Conservation (phyloP, 2,329 filamentous ascomycete genomes). For the Fusarium decemcellulare region DNA sequence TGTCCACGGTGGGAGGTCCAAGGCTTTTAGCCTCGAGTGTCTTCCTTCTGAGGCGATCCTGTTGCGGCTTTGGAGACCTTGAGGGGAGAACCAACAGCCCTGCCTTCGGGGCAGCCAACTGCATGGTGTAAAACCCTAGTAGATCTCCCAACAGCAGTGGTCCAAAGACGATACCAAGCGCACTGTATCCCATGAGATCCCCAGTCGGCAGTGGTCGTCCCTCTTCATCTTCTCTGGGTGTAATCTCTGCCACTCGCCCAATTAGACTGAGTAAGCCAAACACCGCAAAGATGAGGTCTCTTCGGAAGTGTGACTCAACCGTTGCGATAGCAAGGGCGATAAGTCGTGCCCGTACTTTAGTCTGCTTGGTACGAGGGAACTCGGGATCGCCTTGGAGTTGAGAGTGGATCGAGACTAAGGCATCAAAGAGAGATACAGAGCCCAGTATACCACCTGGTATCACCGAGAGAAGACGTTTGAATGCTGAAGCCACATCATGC, state of each 20-base stretch:
- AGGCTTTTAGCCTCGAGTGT: conserved; percentile 14
- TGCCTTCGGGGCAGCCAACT: conserved; percentile 56
- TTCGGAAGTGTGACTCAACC: conserved; percentile 70
- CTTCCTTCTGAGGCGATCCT: conserved; percentile 43
- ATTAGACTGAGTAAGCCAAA: conserved; percentile 76
- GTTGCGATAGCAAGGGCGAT: conserved; percentile 75
- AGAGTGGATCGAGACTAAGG: conserved; percentile 72
- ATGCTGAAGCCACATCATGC: conserved; percentile 77
- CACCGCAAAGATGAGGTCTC: conserved; percentile 76
- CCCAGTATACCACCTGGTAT: conserved; percentile 78
- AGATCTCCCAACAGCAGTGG: conserved; percentile 73
- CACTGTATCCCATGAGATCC: conserved; percentile 75
- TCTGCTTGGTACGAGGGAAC: conserved; percentile 66
- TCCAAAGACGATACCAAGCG: conserved; percentile 75
- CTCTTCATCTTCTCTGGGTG: conserved; percentile 65
- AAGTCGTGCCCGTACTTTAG: conserved; percentile 72
- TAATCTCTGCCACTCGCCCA: conserved; percentile 69
- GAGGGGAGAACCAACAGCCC: conserved; percentile 60
- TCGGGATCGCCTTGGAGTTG: conserved; percentile 68
- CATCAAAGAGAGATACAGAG: conserved; percentile 72
- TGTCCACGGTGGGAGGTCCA: conserved; percentile 61
- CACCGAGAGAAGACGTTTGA: conserved; percentile 75
- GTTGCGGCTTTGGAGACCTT: conserved; percentile 58
- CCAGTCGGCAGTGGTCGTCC: conserved; percentile 67
- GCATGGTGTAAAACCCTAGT: conserved; percentile 66